A percentile compares a stretch with the other conserved stretches of the same genome.
These are phyloP conservation scores for Cyberlindnera mycetangii DNA, from an alignment of 805 yeast genomes.

Conservation along the genomic window DNA sequence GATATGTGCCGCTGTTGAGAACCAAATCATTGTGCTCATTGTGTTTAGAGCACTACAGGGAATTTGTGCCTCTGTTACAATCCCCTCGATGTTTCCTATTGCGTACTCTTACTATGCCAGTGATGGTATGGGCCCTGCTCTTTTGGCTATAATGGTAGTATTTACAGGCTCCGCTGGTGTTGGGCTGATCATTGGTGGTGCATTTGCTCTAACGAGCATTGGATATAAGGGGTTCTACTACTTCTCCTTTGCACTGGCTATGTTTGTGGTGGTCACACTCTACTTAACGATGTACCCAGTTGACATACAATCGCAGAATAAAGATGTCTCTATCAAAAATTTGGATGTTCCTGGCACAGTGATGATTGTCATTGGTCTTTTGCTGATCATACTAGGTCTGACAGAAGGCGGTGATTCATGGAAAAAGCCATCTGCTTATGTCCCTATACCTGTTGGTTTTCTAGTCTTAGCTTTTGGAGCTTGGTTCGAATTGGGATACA, in stretches of 20 bases:
- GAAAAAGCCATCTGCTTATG: slow-evolving; percentile 39
- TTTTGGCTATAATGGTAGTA: slow-evolving; percentile 28
- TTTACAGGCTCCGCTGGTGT: slow-evolving; percentile 34
- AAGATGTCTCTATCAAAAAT: slow-evolving; percentile 21
- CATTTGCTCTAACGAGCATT: slow-evolving; percentile 34
- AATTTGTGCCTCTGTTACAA: slow-evolving; percentile 37
- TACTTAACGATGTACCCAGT: slow-evolving; percentile 30
- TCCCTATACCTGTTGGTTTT: slow-evolving; percentile 39
- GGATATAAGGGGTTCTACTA: slow-evolving; percentile 40
- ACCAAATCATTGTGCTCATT: slow-evolving; percentile 33
- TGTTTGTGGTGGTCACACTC: slow-evolving; percentile 22
- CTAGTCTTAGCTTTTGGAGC: slow-evolving; percentile 27
- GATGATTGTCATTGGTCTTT: slow-evolving; percentile 33
- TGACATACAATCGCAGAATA: slow-evolving; percentile 2
- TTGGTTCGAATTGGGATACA: slow-evolving; percentile 30
- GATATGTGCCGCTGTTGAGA: slow-evolving; percentile 35
- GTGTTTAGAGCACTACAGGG: slow-evolving; percentile 46
- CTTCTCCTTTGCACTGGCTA: slow-evolving; percentile 34
- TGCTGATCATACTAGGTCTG: slow-evolving; percentile 41
- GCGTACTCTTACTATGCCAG: slow-evolving; percentile 31
- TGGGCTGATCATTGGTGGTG: slow-evolving; percentile 44
- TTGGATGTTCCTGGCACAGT: slow-evolving; percentile 36
- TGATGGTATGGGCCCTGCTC: slow-evolving; percentile 26
- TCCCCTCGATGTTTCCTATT: slow-evolving; percentile 37
- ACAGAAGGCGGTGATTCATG: slow-evolving; percentile 44